Evolutionary conservation across 331 rosid species (phyloP), one percentile per base, ranked within the genome.

Genomic region (Spiraea crenata): DNA sequence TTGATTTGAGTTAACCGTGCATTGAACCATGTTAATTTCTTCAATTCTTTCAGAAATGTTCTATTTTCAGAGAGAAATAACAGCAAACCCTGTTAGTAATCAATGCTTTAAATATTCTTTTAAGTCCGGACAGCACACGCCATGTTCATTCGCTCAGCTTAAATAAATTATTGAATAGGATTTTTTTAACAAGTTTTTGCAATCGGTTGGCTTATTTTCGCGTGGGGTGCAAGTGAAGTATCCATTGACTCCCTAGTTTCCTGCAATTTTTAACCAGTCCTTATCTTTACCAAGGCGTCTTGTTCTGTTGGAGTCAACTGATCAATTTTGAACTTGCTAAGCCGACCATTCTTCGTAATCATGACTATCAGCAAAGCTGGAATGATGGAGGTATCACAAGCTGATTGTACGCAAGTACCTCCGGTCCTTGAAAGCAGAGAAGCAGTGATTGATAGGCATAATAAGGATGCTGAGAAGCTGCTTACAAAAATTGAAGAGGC

Each of bases 161-260:
- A 9, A 44, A 41, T 5, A 17, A 38, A 10, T 6, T 10, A 52
- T 3, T 11, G 39, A 38, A n/a, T 9, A 39, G 5, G 50, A 72
- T 37, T n/a, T 25, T 3, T 42, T 31, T 73, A 57, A 62, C n/a
- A 60, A 37, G 59, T 39, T 38, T 11, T 38, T 3, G 16, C 54
- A 14, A 73, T n/a, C 17, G 31, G 71, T 77, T 80, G 81, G 71
- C 76, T 75, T 58, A 45, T 61, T n/a, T 77, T 84, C 74, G 74
- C 73, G 65, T 77, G 85, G 79, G 74, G 70, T 65, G 83, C 85
- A 80, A 84, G 83, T 39, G 8, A 3, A 16, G 16, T 1, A n/a
- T n/a, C n/a, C n/a, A n/a, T n/a, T 11, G 13, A 13, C 1, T 13
- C 13, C 4, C 20, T 55, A 37, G 11, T 9, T 19, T 11, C 37